Evolutionary conservation across 495 filamentous ascomycete genomes (phyloP).

Genomic region (Podospora anserina): DNA sequence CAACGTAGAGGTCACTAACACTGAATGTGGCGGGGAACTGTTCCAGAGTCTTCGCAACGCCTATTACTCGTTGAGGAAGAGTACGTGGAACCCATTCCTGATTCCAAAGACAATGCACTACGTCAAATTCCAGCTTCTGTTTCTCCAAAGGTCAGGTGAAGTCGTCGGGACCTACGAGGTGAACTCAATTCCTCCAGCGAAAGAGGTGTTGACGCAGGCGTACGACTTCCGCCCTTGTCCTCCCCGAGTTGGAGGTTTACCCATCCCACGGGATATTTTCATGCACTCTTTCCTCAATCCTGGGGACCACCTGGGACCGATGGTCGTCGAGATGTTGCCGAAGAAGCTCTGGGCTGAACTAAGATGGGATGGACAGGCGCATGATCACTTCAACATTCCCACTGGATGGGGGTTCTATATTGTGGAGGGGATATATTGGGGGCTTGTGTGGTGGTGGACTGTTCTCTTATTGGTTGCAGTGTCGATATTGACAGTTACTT

Average conservation of each 20-base stretch:
- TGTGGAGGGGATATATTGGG: background rate
- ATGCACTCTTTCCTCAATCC: constrained; percentile 16
- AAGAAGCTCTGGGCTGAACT: constrained; percentile 15
- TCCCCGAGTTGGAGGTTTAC: constrained; percentile 1
- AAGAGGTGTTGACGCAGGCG: constrained; percentile 12
- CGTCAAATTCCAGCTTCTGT: constrained; percentile 15
- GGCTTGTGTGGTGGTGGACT: background rate
- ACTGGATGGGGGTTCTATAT: background rate
- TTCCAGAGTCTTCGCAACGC: constrained; percentile 13
- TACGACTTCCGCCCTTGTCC: constrained; percentile 18
- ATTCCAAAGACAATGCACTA: constrained; percentile 20
- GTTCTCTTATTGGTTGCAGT: constrained; percentile 6
- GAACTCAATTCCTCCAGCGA: constrained; percentile 11
- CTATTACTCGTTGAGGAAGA: constrained; percentile 1
- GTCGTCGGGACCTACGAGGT: constrained; percentile 13
- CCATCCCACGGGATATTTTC: constrained; percentile 18
- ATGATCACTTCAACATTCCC: background rate
- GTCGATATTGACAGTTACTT: constrained; percentile 14
- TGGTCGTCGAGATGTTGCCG: constrained; percentile 15
- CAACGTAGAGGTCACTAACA: constrained; percentile 19
- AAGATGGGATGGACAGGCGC: background rate
- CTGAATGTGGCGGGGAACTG: constrained; percentile 12
- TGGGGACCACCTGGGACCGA: constrained; percentile 11
- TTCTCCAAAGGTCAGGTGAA: constrained; percentile 14
- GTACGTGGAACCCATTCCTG: constrained; percentile 6